Percentiles rank a stretch among this genome's conserved stretches.
Evolutionary conservation across 805 yeast species (phyloP).

Genomic region (Clavispora fructus): DNA sequence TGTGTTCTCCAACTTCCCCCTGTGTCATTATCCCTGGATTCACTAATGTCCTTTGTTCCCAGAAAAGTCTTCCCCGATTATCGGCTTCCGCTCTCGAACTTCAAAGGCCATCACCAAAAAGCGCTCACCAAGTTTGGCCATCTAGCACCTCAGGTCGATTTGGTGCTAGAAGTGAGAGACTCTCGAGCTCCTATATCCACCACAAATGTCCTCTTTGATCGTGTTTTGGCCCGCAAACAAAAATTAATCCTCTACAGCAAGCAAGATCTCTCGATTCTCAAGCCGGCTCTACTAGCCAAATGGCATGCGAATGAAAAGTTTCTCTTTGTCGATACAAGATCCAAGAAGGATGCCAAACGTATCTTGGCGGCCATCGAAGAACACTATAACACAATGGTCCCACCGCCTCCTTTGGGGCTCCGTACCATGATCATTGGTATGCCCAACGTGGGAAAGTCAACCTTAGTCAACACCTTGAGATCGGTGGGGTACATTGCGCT

Average conservation of each 20-base stretch:
- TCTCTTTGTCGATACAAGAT: slow-evolving; percentile 55
- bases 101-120: slow-evolving; percentile 85
- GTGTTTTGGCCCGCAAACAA: slow-evolving; percentile 49
- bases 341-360: slow-evolving; percentile 41
- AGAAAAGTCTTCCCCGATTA: slow-evolving; percentile 69
- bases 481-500: slow-evolving; percentile 29
- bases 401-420: slow-evolving; percentile 81
- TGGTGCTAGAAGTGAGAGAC: slow-evolving; percentile 82
- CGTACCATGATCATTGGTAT: slow-evolving; percentile 78
- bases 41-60: slow-evolving; percentile 54
- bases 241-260: slow-evolving; percentile 74
- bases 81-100: slow-evolving; percentile 65
- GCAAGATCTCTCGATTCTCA: slow-evolving; percentile 54
- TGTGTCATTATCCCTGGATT: not conserved
- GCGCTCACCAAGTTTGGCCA: slow-evolving; percentile 66
- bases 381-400: slow-evolving; percentile 41
- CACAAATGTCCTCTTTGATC: slow-evolving; percentile 72
- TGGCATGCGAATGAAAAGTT: slow-evolving; percentile 35
- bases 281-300: slow-evolving; percentile 23
- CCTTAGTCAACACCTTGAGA: slow-evolving; percentile 72
- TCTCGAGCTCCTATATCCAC: slow-evolving; percentile 85
- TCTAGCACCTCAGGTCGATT: slow-evolving; percentile 73
- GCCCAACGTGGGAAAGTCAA: slow-evolving; percentile 98
- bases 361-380: slow-evolving; percentile 48
- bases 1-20: no score